Percentiles rank a stretch among this genome's conserved stretches.
Evolutionary conservation across 1,284 basidiomycete species (phyloP).

Genomic region (Boletellus dicymbophilus): DNA sequence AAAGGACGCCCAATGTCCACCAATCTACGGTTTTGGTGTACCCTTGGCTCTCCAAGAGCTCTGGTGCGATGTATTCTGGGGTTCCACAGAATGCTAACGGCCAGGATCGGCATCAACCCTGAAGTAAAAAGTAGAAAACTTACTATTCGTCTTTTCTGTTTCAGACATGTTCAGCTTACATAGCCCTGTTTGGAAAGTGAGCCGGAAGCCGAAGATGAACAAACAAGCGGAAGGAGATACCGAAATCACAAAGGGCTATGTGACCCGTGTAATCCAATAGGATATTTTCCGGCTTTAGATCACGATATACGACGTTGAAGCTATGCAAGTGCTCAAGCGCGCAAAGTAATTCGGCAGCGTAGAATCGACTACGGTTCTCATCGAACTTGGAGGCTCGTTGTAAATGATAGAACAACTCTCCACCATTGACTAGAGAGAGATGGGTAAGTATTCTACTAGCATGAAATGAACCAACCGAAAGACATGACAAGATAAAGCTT

Average conservation of each 20-base stretch:
- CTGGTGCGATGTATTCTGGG: constrained; percentile 96
- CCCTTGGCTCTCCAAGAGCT: constrained; percentile 93
- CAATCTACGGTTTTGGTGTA: constrained; percentile 99
- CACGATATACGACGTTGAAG: constrained; percentile 98
- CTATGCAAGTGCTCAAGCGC: constrained; percentile 96
- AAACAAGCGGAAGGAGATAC: constrained; percentile 32
- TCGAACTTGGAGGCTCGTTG: constrained; percentile 98
- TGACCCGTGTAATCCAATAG: constrained; percentile 97
- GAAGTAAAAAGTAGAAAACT: constrained; percentile 22
- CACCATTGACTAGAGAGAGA: constrained; percentile 81
- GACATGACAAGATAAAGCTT: constrained; percentile 98
- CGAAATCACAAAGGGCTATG: constrained; percentile 98
- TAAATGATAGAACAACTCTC: constrained; percentile 97
- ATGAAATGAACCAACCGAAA: constrained; percentile 58
- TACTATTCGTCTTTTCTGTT: constrained; percentile 96
- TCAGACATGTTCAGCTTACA: constrained; percentile 99
- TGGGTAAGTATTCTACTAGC: neutral
- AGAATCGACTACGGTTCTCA: constrained; percentile 92
- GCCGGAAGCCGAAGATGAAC: neutral
- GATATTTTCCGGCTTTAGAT: constrained; percentile 98
- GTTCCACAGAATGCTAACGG: constrained; percentile 95
- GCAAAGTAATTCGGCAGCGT: constrained; percentile 93
- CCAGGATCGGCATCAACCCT: constrained; percentile 5
- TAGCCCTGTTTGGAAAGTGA: constrained; percentile 54
- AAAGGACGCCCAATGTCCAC: constrained; percentile 98